Conservation (phyloP, 495 filamentous ascomycete species). For the Cryomyces minteri region DNA sequence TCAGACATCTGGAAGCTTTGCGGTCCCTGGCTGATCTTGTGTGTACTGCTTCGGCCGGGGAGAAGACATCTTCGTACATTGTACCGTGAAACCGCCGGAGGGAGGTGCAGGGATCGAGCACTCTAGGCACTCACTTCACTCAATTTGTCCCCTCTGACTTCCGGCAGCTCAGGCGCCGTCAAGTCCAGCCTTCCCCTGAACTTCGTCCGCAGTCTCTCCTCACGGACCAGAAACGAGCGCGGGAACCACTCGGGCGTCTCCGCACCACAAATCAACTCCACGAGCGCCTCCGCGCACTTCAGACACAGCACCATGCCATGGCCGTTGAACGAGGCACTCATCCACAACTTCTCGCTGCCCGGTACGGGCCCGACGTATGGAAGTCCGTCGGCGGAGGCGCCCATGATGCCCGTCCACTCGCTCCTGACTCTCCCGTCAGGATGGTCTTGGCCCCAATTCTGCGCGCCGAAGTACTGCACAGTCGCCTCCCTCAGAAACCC, state of each 20-base stretch:
- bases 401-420: slow-evolving; percentile 49
- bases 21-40: too few species aligned
- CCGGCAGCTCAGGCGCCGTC: not conserved
- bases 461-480: slow-evolving; percentile 31
- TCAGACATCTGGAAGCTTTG: too few species aligned
- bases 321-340: slow-evolving; percentile 33
- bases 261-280: not conserved
- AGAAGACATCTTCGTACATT: too few species aligned
- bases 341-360: slow-evolving; percentile 27
- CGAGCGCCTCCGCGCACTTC: slow-evolving; percentile 25
- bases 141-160: too few species aligned
- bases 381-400: slow-evolving; percentile 32
- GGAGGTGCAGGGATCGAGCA: too few species aligned
- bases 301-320: slow-evolving; percentile 41
- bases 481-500: slow-evolving; percentile 29
- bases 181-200: not conserved
- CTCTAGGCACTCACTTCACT: too few species aligned
- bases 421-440: slow-evolving; percentile 34
- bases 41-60: too few species aligned
- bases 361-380: slow-evolving; percentile 30
- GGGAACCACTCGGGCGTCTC: not conserved
- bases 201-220: not conserved
- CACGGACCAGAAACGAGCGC: not conserved
- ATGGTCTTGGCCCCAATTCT: slow-evolving; percentile 39
- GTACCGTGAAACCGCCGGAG: too few species aligned